phyloP scores from a whole-genome alignment of 176 grass and related monocot genomes.

The Bromus sterilis region DNA sequence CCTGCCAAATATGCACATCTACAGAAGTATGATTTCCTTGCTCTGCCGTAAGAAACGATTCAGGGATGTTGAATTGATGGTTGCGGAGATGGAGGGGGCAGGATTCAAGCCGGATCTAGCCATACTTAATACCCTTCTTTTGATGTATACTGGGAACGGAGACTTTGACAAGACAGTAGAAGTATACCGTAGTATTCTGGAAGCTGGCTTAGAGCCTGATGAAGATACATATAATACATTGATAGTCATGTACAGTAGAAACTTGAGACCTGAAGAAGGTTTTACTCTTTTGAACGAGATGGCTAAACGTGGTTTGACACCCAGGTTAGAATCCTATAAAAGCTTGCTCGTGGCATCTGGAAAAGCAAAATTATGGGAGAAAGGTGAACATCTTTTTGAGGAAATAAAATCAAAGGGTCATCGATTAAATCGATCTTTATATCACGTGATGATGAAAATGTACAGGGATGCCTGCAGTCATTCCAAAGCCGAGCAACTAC shows the following conservation, averaged over 20 bases:
- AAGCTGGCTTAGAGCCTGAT: constrained; percentile 60
- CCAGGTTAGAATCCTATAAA: constrained; percentile 86
- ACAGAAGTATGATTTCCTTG: constrained; percentile 74
- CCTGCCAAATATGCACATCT: constrained; percentile 76
- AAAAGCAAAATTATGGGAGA: constrained; percentile 73
- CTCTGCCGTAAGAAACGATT: constrained; percentile 63
- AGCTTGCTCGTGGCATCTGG: constrained; percentile 74
- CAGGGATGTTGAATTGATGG: constrained; percentile 78
- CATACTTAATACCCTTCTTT: constrained; percentile 70
- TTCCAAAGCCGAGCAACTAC: constrained; percentile 70
- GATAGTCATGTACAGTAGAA: constrained; percentile 87
- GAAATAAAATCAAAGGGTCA: constrained; percentile 64
- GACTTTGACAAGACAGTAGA: constrained; percentile 68
- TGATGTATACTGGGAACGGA: constrained; percentile 66
- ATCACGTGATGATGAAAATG: constrained; percentile 94
- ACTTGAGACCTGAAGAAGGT: constrained; percentile 72
- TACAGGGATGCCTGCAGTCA: constrained; percentile 75
- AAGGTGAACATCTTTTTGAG: constrained; percentile 75
- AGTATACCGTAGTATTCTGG: constrained; percentile 64
- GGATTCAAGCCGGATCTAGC: constrained; percentile 70
- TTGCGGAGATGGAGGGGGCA: constrained; percentile 64
- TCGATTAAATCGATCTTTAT: constrained; percentile 67
- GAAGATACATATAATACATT: constrained; percentile 88
- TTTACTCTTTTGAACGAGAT: constrained; percentile 81
- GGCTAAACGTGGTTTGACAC: constrained; percentile 55